phyloP scores from a whole-genome alignment of 306 rosid species.

The Dryas drummondii region DNA sequence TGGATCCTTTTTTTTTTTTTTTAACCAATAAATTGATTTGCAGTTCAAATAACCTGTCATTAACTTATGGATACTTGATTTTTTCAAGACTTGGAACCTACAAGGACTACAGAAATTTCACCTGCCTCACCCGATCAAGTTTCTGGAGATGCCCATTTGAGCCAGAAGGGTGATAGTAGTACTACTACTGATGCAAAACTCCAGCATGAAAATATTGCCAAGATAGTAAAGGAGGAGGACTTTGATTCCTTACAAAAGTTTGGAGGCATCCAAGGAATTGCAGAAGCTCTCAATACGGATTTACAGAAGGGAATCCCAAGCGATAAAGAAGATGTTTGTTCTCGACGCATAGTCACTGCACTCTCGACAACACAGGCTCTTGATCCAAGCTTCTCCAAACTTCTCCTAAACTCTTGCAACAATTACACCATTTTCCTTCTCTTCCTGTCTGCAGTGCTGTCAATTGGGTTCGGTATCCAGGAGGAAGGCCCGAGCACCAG shows the following conservation, averaged over 20 bases:
- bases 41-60: neutral
- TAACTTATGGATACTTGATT: neutral
- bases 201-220: constrained; percentile 6
- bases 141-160: neutral
- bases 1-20: neutral
- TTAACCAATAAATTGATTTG: neutral
- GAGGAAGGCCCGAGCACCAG: constrained; percentile 18
- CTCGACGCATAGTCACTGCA: neutral
- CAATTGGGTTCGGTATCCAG: constrained; percentile 23
- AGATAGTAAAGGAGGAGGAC: neutral
- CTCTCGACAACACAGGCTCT: neutral
- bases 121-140: neutral
- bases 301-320: constrained; percentile 7
- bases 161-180: neutral
- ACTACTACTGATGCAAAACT: constrained; percentile 3
- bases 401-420: constrained; percentile 5
- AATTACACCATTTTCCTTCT: constrained; percentile 17
- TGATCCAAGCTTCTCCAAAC: neutral
- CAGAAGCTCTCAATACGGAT: constrained; percentile 15
- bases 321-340: neutral
- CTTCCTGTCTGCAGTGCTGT: neutral
- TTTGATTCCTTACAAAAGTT: constrained; percentile 3
- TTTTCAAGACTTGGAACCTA: neutral
- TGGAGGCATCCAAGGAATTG: constrained; percentile 22
- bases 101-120: neutral